Base-by-base conservation (phyloP, 2,329 filamentous ascomycete genomes). In the Diaporthe sp. region DNA sequence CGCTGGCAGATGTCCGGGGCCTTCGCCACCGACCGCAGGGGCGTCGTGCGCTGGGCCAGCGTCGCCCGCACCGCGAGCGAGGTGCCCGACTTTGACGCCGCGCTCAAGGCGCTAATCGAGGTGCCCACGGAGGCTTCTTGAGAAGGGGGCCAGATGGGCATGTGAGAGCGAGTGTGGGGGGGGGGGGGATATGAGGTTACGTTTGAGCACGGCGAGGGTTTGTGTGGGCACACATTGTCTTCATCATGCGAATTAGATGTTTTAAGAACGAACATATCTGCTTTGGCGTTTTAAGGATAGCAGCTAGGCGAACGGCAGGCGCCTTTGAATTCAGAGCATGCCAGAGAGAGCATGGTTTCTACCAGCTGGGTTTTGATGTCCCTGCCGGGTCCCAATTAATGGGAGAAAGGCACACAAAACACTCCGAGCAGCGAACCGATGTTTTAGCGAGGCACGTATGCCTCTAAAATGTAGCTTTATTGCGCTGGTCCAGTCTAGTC, bases 1-100 rank as follows among this genome's bases (percentile, higher is more conserved):
- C 84, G 92, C 71, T 95, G 93, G 93, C 93, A 95, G 87, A 92
- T 85, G 37, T 86, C 89, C 61, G 93, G 93, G 39, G 90, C 89
- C 39, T 95, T 92, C 83, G 92, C 89, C 2, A 83, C 93, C 39
- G 90, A 92, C 80, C 80, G 80, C 8, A 81, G 85, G 39, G 90
- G 90, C 3, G 79, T 84, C 17, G 87, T 93, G 4, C 85, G 83
- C 72, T 93, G 90, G 90, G 85, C 83, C 6, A 83, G 86, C 73
- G 82, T 88, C 76, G 86, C 87, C 17, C 79, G 79, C 71, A 85
- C 86, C 34, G 88, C 90, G 39, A 88, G 89, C 80, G 88, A 92
- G 76, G 78, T 92, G 25, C 84, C 88, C 6, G 86, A 91, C 79
- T 89, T 92, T 78, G 85, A 85, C 71, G 85, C 88, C 37, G 88